Percentiles rank a stretch among this genome's conserved stretches.
phyloP scores from a whole-genome alignment of 2,329 filamentous ascomycete species.

The Fusarium subglutinans region DNA sequence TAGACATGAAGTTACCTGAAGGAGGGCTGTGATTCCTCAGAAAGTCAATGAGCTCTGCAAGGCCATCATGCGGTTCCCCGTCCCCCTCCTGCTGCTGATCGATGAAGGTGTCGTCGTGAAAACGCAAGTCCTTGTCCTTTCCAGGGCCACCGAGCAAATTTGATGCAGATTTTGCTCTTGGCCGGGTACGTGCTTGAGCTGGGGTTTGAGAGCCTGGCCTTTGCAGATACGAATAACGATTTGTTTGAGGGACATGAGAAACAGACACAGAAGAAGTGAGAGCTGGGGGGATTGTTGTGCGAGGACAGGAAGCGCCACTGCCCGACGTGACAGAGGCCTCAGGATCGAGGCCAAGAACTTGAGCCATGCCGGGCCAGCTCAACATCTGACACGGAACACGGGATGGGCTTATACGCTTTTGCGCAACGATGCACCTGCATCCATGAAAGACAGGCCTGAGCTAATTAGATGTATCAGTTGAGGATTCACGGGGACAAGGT shows the following conservation, averaged over 20 bases:
- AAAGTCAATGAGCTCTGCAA: conserved; percentile 57
- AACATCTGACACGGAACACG: conserved; percentile 20
- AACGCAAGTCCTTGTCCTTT: conserved; percentile 25
- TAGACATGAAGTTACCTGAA: conserved; percentile 60
- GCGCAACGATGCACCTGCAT: conserved; percentile 37
- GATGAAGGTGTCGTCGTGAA: conserved; percentile 34
- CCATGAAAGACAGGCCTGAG: conserved; percentile 36
- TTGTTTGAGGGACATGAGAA: conserved; percentile 3
- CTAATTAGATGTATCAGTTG: conserved; percentile 15
- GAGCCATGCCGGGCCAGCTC: conserved; percentile 39
- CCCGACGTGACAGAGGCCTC: conserved; percentile 36
- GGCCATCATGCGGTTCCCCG: conserved; percentile 39
- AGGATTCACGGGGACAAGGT: background rate
- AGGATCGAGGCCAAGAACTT: conserved; percentile 27
- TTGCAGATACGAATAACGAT: conserved; percentile 3
- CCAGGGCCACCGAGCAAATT: conserved; percentile 29
- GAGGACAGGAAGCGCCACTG: conserved; percentile 32
- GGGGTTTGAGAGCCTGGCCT: background rate
- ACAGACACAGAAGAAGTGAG: conserved; percentile 9
- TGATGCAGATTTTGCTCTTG: conserved; percentile 38
- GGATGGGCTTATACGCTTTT: conserved; percentile 18
- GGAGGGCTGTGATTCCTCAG: conserved; percentile 60
- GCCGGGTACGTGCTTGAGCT: conserved; percentile 28
- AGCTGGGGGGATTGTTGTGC: conserved; percentile 24
- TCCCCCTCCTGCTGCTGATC: conserved; percentile 24